Base-by-base conservation (phyloP, 257 asterid species). In the Nicotiana knightiana region DNA sequence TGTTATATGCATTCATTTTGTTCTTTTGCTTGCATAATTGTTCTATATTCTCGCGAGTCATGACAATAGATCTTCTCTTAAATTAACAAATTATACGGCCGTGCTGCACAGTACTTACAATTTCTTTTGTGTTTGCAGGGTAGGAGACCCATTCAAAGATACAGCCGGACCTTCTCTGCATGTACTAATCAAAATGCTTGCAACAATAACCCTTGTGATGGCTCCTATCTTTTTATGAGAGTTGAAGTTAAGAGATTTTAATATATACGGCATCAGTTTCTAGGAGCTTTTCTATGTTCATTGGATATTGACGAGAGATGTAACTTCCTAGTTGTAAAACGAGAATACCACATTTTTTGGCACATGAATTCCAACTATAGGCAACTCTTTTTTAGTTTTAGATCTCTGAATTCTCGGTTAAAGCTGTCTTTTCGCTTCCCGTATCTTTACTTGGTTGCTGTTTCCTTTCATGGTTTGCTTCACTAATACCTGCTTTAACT, bases 141-240 rank as follows among this genome's bases (percentile, higher is more conserved):
- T 96, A 75, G 99, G 99, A 62, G 99, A 96, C 65, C 99, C 99
- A 53, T 96, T 96, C 86, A 96, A 96, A 82, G 99, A 96, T 89
- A 96, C 99, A 11, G 99, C 99, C 3, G 99, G 99, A 35, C 99
- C 99, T 76, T 96, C 99, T 21, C 83, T 96, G 78, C 99, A 96
- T 79, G 99, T 96, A 33, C 97, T 96, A 37, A 96, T 96, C 81
- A 96, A 96, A 85, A 92, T 96, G 99, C 91, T 96, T 87, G 98
- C 99, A 54, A 96, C 99, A 9, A 96, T 96, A 39, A 96, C 99
- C 70, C 98, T 96, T 33, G 99, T 96, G 59, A 96, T 96, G 99
- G 99, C 99, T 80, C 99, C 99, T 4, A 63, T 96, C 33, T 96
- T 94, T 88, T 93, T 96, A 85, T 96, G 92, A 93, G 84, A 65